Base-by-base conservation (phyloP, 2,329 filamentous ascomycete species). In the Alternaria sp. region DNA sequence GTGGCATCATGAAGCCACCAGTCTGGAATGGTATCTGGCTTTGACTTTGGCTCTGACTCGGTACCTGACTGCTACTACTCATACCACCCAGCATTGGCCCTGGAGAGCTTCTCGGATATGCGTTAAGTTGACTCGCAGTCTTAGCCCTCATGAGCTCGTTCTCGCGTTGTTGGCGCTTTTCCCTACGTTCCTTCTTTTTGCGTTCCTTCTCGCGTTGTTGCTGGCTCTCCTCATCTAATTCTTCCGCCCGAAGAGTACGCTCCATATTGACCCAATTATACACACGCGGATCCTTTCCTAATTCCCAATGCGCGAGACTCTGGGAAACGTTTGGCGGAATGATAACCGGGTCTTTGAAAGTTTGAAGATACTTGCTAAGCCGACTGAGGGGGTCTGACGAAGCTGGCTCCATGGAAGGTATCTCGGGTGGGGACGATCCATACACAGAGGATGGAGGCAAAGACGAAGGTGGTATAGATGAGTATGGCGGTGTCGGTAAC, bases 261-360 rank as follows among this genome's bases (percentile, higher is more conserved):
- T 78, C 78, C 4, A 71, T 77, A 2, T 76, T 65, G 21, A 76
- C 69, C 80, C 80, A 84, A 54, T 82, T 77, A 64, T 84, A 85
- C 6, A 63, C 64, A 4, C 55, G 65, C 1, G 81, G 81, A 54
- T 83, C 78, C 5, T 67, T 61, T 23, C 79, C 81, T 2, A 72
- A 43, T 9, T 72, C 65, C 83, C 83, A 85, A 59, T 84, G 83
- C 30, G 74, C 68, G 6, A 84, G 74, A 15, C 83, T 65, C 44
- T 77, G 75, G 21, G 67, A 70, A 6, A 83, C 70, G 15, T 69
- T 74, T 13, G 75, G 73, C 1, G 79, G 71, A 1, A 82, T 66
- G 1, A 69, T 44, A 61, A 67, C 32, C 59, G 61, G 25, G 63
- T 51, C 40, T 3, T 49, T n/a, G 10, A 54, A 45, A n/a, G 68